A percentile compares a stretch with the other conserved stretches of the same genome.
Conservation (phyloP, 306 rosid species). For the Cyamopsis tetragonoloba region DNA sequence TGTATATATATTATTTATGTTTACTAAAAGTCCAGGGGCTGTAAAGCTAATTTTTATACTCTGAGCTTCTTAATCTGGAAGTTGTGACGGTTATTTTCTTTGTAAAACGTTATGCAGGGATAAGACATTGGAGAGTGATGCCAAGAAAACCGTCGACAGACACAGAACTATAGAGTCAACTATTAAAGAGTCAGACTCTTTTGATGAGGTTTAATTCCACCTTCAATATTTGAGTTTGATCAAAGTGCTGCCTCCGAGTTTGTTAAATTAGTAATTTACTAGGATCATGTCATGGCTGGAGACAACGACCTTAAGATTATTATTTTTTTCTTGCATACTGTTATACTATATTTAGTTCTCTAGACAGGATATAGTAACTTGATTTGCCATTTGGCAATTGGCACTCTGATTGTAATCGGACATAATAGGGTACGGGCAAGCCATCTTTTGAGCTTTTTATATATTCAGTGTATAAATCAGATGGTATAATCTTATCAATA, state of each 20-base stretch:
- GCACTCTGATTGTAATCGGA: no score
- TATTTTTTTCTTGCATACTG: neutral
- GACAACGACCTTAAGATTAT: neutral
- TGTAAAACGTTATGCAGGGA: conserved; percentile 61
- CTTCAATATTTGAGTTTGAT: conserved; percentile 10
- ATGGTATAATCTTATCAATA: neutral
- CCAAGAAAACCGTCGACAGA: conserved; percentile 33
- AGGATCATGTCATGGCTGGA: conserved; percentile 6
- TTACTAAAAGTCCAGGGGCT: neutral
- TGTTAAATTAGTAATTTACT: neutral
- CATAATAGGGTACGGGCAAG: no score
- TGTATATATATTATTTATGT: neutral
- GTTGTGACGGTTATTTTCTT: conserved; percentile 1
- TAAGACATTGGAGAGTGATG: conserved; percentile 37
- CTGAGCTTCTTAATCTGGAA: conserved; percentile 9
- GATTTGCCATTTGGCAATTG: no score
- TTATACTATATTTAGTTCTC: no score
- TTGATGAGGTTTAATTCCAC: conserved; percentile 66
- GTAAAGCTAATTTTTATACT: neutral
- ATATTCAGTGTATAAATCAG: neutral
- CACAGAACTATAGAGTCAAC: conserved; percentile 38
- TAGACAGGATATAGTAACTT: no score
- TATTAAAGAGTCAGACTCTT: conserved; percentile 61
- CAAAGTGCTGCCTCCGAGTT: conserved; percentile 9
- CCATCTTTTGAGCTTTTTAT: neutral